Evolutionary conservation across 345 rosid genomes (phyloP).

Genomic region (Brassica juncea): DNA sequence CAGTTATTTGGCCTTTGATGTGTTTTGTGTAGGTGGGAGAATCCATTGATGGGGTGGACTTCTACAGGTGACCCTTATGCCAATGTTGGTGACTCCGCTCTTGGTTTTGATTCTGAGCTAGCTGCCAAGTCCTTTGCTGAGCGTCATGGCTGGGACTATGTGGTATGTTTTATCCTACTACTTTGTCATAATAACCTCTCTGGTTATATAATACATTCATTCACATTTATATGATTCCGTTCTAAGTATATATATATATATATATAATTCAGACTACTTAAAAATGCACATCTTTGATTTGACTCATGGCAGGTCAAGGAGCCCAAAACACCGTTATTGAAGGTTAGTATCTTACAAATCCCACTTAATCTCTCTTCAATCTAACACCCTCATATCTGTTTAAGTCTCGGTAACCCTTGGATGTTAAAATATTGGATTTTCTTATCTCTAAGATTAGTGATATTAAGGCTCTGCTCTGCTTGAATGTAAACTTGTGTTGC

Average conservation of each 20-base stretch:
- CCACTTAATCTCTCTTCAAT: background rate
- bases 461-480: conserved; percentile 1
- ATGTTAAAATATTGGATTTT: background rate
- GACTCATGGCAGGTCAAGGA: conserved; percentile 66
- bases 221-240: conserved; percentile 11
- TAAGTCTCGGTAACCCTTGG: background rate
- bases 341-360: conserved; percentile 31
- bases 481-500: background rate
- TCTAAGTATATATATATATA: background rate
- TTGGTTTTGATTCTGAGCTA: conserved; percentile 73
- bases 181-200: background rate
- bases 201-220: background rate
- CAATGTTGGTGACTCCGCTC: conserved; percentile 88
- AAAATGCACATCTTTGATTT: background rate
- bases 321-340: conserved; percentile 49
- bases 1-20: background rate
- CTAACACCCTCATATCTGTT: background rate
- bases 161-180: conserved; percentile 44
- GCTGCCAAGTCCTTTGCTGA: conserved; percentile 87
- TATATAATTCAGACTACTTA: no score
- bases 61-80: conserved; percentile 99
- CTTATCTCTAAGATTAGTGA: background rate
- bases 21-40: conserved; percentile 76
- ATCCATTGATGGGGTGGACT: conserved; percentile 99
- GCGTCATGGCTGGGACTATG: conserved; percentile 89